Conservation (phyloP, 495 filamentous ascomycete genomes). For the Lophiostoma macrostomum region DNA sequence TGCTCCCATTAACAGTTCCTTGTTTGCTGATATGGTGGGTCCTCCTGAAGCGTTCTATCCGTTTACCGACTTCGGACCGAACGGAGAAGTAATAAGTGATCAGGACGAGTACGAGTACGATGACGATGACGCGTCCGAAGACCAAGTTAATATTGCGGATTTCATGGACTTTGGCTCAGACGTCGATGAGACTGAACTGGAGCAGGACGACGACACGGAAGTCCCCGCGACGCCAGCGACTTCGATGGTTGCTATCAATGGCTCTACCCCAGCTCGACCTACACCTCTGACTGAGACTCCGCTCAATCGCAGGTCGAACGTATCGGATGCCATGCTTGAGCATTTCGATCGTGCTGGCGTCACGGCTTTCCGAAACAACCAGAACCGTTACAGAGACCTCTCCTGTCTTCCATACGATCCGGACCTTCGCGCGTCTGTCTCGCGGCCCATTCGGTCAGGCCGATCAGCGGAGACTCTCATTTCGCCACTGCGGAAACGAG, state of each 20-base stretch:
- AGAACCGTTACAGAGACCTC: slow-evolving; percentile 51
- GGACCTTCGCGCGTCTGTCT: slow-evolving; percentile 25
- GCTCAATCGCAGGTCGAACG: slow-evolving; percentile 51
- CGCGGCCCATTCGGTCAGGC: slow-evolving; percentile 28
- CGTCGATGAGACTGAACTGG: slow-evolving; percentile 51
- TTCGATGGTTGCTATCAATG: slow-evolving; percentile 23
- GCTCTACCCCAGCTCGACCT: slow-evolving; percentile 32
- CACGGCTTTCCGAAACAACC: slow-evolving; percentile 75
- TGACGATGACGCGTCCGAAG: slow-evolving; percentile 62
- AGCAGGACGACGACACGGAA: slow-evolving; percentile 40
- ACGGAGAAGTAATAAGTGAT: slow-evolving; percentile 49
- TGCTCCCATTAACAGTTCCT: slow-evolving; percentile 50
- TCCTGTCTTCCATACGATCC: slow-evolving; percentile 30
- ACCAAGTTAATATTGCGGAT: slow-evolving; percentile 63
- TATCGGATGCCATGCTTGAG: slow-evolving; percentile 54
- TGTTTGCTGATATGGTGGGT: slow-evolving; percentile 64
- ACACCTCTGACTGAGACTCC: slow-evolving; percentile 43
- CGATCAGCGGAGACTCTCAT: slow-evolving; percentile 30
- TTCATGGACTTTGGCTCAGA: slow-evolving; percentile 66
- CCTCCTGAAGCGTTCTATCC: slow-evolving; percentile 78
- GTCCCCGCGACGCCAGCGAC: slow-evolving; percentile 32
- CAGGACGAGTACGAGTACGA: slow-evolving; percentile 57
- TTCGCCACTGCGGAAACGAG: slow-evolving; percentile 27
- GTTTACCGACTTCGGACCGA: slow-evolving; percentile 56
- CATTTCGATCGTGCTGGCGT: slow-evolving; percentile 69